phyloP scores from a whole-genome alignment of 495 filamentous ascomycete species.

The Rostrohypoxylon terebratum region DNA sequence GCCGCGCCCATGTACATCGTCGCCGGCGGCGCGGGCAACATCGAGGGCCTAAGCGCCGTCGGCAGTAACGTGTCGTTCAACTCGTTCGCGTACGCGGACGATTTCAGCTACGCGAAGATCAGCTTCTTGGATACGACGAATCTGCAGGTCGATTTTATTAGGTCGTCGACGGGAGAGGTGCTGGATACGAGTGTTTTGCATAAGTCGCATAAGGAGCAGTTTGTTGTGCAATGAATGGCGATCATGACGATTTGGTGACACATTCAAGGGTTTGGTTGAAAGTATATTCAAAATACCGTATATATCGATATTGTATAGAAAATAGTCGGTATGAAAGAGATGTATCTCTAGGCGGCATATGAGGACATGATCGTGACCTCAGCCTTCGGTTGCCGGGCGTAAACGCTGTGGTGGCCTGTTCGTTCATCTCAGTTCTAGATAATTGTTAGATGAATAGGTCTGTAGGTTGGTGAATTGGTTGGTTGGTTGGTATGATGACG shows the following conservation, averaged over 20 bases:
- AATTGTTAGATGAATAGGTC: no score
- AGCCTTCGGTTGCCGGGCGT: neutral
- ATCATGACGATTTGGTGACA: neutral
- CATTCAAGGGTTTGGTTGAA: neutral
- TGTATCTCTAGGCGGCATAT: no score
- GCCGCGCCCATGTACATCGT: constrained; percentile 69
- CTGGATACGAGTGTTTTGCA: constrained; percentile 65
- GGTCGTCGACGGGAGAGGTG: constrained; percentile 61
- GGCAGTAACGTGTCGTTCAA: constrained; percentile 59
- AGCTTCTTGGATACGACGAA: constrained; percentile 50
- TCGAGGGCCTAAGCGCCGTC: constrained; percentile 56
- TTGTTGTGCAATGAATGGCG: constrained; percentile 59
- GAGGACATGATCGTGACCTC: no score
- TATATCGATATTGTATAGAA: neutral
- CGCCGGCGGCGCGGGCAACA: constrained; percentile 57
- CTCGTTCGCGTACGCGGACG: constrained; percentile 67
- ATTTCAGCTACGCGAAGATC: constrained; percentile 64
- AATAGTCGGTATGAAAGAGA: neutral
- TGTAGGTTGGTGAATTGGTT: no score
- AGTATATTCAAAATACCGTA: neutral
- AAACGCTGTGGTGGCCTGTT: neutral
- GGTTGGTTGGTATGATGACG: no score
- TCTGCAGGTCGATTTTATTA: constrained; percentile 56
- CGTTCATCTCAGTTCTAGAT: no score
- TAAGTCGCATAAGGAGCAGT: constrained; percentile 62